Conservation (phyloP, 805 yeast genomes). For the Cyberlindnera xishuangbannaensis region DNA sequence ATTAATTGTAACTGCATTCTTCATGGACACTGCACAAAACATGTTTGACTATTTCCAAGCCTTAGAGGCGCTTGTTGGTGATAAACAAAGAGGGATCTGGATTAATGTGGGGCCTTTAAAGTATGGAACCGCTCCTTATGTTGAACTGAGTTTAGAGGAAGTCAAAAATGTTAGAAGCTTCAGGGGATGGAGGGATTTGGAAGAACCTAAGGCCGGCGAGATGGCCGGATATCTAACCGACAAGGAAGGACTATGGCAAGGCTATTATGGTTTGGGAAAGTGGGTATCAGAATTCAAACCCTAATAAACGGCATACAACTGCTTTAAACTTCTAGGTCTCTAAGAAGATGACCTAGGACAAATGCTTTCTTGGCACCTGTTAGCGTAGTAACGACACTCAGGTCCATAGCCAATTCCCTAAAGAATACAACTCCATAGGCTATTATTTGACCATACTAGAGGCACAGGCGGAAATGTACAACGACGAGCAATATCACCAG, state of each 20-base stretch:
- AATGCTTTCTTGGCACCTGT: no score
- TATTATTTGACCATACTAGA: no score
- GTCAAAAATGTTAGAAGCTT: constrained; percentile 42
- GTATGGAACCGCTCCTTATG: constrained; percentile 79
- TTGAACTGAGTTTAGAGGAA: constrained; percentile 73
- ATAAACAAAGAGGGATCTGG: constrained; percentile 57
- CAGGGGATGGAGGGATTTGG: constrained; percentile 59
- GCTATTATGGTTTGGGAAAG: constrained; percentile 62
- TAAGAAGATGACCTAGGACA: no score
- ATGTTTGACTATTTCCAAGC: constrained; percentile 67
- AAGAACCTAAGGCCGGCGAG: constrained; percentile 29
- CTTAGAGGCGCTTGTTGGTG: constrained; percentile 41
- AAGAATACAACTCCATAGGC: no score
- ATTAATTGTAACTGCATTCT: constrained; percentile 64
- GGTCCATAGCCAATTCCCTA: no score
- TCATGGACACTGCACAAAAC: constrained; percentile 91
- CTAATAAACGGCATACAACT: no score
- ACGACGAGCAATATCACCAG: no score
- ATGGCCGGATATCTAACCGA: constrained; percentile 66
- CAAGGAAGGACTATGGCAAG: constrained; percentile 64
- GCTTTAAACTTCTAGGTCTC: no score
- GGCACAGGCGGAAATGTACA: no score
- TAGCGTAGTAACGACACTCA: no score
- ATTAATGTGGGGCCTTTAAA: constrained; percentile 88
- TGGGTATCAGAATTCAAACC: constrained; percentile 39